Evolutionary conservation across 2,329 filamentous ascomycete genomes (phyloP).

Genomic region (Malbranchea cinnamomea): DNA sequence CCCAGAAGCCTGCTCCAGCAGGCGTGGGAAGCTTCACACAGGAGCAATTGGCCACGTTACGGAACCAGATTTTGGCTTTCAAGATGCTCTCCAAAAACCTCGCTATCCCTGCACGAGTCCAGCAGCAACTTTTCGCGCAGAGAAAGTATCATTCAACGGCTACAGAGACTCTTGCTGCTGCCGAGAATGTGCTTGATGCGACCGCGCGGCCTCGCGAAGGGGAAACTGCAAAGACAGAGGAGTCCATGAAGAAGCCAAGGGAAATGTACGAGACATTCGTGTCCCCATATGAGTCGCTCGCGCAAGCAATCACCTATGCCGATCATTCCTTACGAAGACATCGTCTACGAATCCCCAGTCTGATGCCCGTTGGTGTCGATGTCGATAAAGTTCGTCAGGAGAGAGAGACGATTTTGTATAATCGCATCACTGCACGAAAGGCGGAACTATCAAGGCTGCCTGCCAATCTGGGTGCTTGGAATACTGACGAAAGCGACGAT

Average conservation of each 20-base stretch:
- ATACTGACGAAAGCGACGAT: constrained; percentile 55
- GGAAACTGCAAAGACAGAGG: constrained; percentile 16
- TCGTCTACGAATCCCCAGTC: constrained; percentile 66
- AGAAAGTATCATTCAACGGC: constrained; percentile 21
- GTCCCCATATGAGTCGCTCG: constrained; percentile 49
- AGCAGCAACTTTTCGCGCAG: constrained; percentile 66
- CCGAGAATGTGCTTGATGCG: constrained; percentile 25
- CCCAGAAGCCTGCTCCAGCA: constrained; percentile 17
- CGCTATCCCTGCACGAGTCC: constrained; percentile 61
- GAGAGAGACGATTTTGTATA: constrained; percentile 76
- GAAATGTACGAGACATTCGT: constrained; percentile 56
- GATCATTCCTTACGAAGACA: constrained; percentile 64
- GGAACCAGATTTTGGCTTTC: constrained; percentile 82
- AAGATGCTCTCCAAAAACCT: constrained; percentile 79
- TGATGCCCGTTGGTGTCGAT: constrained; percentile 80
- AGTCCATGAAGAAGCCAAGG: constrained; percentile 17
- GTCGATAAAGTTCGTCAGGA: constrained; percentile 74
- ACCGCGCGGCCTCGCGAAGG: constrained; percentile 21
- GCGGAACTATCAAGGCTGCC: constrained; percentile 69
- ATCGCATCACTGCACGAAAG: constrained; percentile 73
- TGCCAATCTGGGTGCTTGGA: constrained; percentile 77
- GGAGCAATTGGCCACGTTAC: constrained; percentile 63
- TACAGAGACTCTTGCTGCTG: constrained; percentile 20
- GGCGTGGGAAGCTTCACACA: constrained; percentile 50
- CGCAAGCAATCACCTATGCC: constrained; percentile 55